phyloP scores from a whole-genome alignment of 768 basidiomycete genomes.

The Galerina marginata region DNA sequence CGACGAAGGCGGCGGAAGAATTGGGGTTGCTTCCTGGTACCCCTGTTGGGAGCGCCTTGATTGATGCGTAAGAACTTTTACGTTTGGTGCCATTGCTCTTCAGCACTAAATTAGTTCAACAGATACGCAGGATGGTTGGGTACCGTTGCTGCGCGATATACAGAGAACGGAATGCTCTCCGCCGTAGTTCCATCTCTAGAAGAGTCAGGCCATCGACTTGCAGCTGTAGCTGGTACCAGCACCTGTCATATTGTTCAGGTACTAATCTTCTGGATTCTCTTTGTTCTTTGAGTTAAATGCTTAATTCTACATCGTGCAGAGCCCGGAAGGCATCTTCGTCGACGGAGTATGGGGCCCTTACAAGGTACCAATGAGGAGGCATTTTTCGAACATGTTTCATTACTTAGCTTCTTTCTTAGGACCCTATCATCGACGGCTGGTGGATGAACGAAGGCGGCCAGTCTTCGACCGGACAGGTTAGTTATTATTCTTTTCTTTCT shows the following conservation, averaged over 20 bases:
- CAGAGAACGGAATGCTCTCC: slow-evolving; percentile 56
- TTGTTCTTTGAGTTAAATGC: neutral
- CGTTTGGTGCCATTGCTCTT: neutral
- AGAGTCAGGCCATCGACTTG: slow-evolving; percentile 82
- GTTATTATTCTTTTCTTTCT: slow-evolving; percentile 5
- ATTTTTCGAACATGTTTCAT: neutral
- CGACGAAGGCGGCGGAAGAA: slow-evolving; percentile 78
- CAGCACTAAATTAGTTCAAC: neutral
- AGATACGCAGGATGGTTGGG: slow-evolving; percentile 98
- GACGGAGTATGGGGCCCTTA: slow-evolving; percentile 94
- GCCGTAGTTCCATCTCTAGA: slow-evolving; percentile 62
- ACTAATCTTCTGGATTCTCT: neutral
- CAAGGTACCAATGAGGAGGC: slow-evolving; percentile 45
- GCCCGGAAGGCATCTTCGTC: slow-evolving; percentile 83
- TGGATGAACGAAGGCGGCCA: slow-evolving; percentile 99
- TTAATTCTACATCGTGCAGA: slow-evolving; percentile 44
- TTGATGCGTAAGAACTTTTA: slow-evolving; percentile 77
- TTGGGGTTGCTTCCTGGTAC: slow-evolving; percentile 87
- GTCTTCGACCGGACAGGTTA: slow-evolving; percentile 94
- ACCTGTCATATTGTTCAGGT: slow-evolving; percentile 96
- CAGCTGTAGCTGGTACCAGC: slow-evolving; percentile 94
- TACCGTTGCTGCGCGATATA: slow-evolving; percentile 83
- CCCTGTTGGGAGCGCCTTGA: slow-evolving; percentile 91
- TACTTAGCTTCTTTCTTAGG: slow-evolving; percentile 40
- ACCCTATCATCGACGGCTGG: slow-evolving; percentile 91